Evolutionary conservation across 2,329 filamentous ascomycete genomes (phyloP), one percentile per base, ranked within the genome.

Genomic region (Aspergillus brasiliensis): DNA sequence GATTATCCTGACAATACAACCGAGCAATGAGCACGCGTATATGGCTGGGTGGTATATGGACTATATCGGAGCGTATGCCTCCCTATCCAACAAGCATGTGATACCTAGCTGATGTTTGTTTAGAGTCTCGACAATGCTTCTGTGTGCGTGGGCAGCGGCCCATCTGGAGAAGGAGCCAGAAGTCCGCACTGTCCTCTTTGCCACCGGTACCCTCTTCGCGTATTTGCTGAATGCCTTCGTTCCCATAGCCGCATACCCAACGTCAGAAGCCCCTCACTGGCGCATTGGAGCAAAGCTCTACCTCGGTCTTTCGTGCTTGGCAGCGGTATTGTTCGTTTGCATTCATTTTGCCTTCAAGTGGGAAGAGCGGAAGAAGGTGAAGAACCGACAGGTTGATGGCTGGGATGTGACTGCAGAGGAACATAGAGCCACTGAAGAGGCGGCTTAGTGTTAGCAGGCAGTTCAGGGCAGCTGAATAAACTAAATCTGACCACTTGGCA

Each of bases 21-120:
- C 58, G 5, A 56, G 21, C 28, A 60, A 52, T 47, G 25, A 60
- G 27, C 28, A 51, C n/a, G 27, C 47, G 1, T 56, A 60, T 38
- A 60, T 60, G 58, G 58, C 46, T 7, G 58, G 58, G n/a, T 60
- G 55, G 31, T 60, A 57, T 17, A 55, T 60, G 34, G 44, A 60
- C 27, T 57, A 60, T 13, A 19, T 56, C 6, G 58, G 53, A 44
- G 52, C 58, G 58, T 60, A 42, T 40, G 53, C 56, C 5, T 10
- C n/a, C n/a, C 8, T 4, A 28, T 8, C 7, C 6, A 1, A 44
- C 1, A 28, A 8, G 21, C 3, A 42, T 0, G 3, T 6, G 13
- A 10, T 25, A 17, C 37, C 11, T 5, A 27, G 38, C 34, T 19
- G 23, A 23, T 4, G 2, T 25, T 8, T 3, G 31, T 19, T 11